Evolutionary conservation across 257 asterid species (phyloP).

Genomic region (Plantago major): DNA sequence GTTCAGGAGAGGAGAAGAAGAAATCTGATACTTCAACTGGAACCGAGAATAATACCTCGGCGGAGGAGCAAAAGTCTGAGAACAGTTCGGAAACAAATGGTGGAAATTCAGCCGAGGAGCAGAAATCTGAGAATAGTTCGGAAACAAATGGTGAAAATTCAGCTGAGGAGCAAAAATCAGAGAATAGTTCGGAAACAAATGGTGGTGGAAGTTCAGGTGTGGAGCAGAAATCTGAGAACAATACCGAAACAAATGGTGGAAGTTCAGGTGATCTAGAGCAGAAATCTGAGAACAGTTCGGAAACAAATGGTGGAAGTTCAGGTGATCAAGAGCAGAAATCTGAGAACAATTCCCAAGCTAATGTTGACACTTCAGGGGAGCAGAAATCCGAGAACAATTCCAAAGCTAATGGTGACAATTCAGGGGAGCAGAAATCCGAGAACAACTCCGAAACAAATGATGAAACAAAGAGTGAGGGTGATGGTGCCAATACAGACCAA

Average conservation of each 20-base stretch:
- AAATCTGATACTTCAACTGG: slow-evolving; percentile 24
- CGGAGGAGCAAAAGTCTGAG: slow-evolving; percentile 22
- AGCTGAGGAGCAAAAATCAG: slow-evolving; percentile 28
- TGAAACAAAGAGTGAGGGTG: slow-evolving; percentile 28
- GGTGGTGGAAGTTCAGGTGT: neutral
- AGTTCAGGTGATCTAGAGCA: slow-evolving; percentile 14
- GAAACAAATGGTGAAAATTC: slow-evolving; percentile 16
- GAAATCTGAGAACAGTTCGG: slow-evolving; percentile 23
- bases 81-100: slow-evolving; percentile 29
- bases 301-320: slow-evolving; percentile 29
- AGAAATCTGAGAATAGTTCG: slow-evolving; percentile 6
- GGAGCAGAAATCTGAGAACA: slow-evolving; percentile 28
- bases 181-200: neutral
- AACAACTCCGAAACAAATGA: slow-evolving; percentile 8
- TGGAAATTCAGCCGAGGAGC: slow-evolving; percentile 34
- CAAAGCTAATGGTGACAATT: slow-evolving; percentile 28
- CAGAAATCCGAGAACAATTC: slow-evolving; percentile 17
- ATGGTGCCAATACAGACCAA: slow-evolving; percentile 35
- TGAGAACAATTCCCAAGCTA: slow-evolving; percentile 26
- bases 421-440: slow-evolving; percentile 26
- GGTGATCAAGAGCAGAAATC: slow-evolving; percentile 28
- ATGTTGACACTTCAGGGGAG: slow-evolving; percentile 34
- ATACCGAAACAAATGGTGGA: slow-evolving; percentile 13
- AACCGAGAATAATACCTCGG: slow-evolving; percentile 18
- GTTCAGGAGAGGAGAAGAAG: slow-evolving; percentile 20